phyloP scores from a whole-genome alignment of 2,329 filamentous ascomycete genomes.

The Tolypocladium ovalisporum region DNA sequence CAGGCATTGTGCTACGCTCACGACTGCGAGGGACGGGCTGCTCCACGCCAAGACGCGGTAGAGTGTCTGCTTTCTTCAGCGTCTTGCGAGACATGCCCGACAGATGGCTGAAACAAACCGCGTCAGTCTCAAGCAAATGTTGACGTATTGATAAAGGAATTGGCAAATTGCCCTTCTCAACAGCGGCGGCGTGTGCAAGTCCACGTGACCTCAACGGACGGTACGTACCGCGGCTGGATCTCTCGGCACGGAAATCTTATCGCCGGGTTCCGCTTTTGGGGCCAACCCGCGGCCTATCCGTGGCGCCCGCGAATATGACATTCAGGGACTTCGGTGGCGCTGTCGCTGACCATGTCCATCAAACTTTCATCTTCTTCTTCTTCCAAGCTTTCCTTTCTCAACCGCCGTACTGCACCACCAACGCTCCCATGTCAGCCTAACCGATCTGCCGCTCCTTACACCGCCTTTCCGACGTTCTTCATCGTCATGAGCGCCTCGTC shows the following conservation, averaged over 20 bases:
- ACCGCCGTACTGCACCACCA: not conserved
- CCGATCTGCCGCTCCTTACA: not conserved
- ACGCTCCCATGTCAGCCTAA: not conserved
- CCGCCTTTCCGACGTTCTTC: not conserved
- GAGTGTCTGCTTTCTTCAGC: not conserved
- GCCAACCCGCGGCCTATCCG: not conserved
- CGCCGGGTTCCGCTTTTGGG: not conserved
- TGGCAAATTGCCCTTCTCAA: not conserved
- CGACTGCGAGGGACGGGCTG: not conserved
- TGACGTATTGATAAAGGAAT: too few relatives aligned
- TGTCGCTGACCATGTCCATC: not conserved
- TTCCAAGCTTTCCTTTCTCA: not conserved
- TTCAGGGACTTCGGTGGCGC: not conserved
- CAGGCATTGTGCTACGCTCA: not conserved
- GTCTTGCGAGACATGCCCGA: not conserved
- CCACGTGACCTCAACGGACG: not conserved
- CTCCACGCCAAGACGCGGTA: not conserved
- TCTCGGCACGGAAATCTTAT: not conserved
- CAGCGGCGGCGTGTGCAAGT: too few relatives aligned
- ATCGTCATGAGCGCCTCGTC: constrained; percentile 44
- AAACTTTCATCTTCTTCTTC: not conserved
- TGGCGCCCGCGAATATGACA: not conserved
- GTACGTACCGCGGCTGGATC: not conserved
- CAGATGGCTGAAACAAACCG: not conserved
- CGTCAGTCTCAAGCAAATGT: too few relatives aligned